Conservation (phyloP, 495 filamentous ascomycete genomes). For the Penicillium salamii region DNA sequence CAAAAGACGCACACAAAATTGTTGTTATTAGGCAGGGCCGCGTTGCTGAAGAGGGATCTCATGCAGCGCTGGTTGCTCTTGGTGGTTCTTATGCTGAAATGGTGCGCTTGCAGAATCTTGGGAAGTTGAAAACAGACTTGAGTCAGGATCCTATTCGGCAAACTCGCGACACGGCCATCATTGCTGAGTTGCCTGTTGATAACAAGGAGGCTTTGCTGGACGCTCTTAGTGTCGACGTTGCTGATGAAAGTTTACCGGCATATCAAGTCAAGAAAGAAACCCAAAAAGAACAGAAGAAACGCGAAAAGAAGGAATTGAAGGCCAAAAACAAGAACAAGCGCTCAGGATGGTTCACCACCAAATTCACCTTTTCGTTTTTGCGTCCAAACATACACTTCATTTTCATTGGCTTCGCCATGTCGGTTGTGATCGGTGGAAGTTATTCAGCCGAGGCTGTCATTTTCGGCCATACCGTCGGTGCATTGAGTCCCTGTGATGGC, state of each 20-base stretch:
- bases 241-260: constrained; percentile 8
- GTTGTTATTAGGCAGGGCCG: constrained; percentile 50
- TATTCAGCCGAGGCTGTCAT: constrained; percentile 49
- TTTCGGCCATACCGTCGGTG: constrained; percentile 47
- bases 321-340: constrained; percentile 15
- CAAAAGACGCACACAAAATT: constrained; percentile 60
- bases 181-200: neutral
- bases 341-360: constrained; percentile 22
- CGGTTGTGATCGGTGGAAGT: constrained; percentile 40
- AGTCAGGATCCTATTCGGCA: constrained; percentile 15
- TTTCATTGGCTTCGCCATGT: constrained; percentile 30
- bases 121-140: constrained; percentile 13
- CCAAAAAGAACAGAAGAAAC: constrained; percentile 9
- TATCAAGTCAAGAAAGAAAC: neutral
- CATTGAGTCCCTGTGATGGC: constrained; percentile 37
- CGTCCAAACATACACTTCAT: constrained; percentile 34
- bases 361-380: constrained; percentile 22
- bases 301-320: constrained; percentile 14
- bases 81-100: constrained; percentile 43
- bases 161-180: neutral
- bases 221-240: constrained; percentile 12
- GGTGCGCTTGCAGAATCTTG: constrained; percentile 33
- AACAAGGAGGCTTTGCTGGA: constrained; percentile 21
- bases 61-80: constrained; percentile 30
- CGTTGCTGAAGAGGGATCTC: constrained; percentile 51